Conservation (phyloP, 768 basidiomycete genomes). For the Krasilnikovozyma curviuscula region DNA sequence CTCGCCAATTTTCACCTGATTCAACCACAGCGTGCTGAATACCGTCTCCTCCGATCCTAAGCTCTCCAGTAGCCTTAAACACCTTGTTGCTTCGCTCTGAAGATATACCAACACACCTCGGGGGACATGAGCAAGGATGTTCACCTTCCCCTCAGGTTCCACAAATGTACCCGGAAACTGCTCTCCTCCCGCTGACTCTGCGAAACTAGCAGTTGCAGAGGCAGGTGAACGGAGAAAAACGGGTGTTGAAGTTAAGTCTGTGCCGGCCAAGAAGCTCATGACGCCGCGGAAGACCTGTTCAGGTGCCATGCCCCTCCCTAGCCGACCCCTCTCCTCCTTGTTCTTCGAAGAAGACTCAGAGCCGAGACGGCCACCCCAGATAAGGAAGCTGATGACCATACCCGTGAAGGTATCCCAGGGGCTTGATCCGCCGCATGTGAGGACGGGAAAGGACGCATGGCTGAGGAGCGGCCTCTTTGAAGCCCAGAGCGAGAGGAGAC, state of each 20-base stretch:
- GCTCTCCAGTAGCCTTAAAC: neutral
- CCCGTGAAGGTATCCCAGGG: constrained; percentile 57
- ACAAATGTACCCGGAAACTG: constrained; percentile 36
- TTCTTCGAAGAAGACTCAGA: constrained; percentile 20
- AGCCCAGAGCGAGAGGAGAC: constrained; percentile 75
- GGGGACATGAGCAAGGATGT: constrained; percentile 58
- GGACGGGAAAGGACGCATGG: constrained; percentile 13
- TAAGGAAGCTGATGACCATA: constrained; percentile 27
- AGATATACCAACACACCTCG: constrained; percentile 34
- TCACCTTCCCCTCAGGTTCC: constrained; percentile 55
- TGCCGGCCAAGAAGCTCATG: constrained; percentile 62
- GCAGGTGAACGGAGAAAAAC: constrained; percentile 32
- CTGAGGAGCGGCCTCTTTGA: constrained; percentile 57
- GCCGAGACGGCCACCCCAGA: constrained; percentile 45
- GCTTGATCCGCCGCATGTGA: constrained; percentile 31
- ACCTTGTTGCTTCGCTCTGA: constrained; percentile 11
- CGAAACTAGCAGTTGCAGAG: constrained; percentile 20
- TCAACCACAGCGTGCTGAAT: neutral
- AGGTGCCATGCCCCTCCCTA: constrained; percentile 67
- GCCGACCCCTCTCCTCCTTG: constrained; percentile 30
- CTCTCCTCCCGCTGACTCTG: constrained; percentile 5
- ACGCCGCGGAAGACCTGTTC: constrained; percentile 78
- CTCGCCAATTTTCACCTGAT: too few relatives aligned
- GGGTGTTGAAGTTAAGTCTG: constrained; percentile 41
- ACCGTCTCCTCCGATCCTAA: constrained; percentile 5